Evolutionary conservation across 495 filamentous ascomycete genomes (phyloP), one percentile per base, ranked within the genome.

Genomic region (Barbatosphaeria neglecta): DNA sequence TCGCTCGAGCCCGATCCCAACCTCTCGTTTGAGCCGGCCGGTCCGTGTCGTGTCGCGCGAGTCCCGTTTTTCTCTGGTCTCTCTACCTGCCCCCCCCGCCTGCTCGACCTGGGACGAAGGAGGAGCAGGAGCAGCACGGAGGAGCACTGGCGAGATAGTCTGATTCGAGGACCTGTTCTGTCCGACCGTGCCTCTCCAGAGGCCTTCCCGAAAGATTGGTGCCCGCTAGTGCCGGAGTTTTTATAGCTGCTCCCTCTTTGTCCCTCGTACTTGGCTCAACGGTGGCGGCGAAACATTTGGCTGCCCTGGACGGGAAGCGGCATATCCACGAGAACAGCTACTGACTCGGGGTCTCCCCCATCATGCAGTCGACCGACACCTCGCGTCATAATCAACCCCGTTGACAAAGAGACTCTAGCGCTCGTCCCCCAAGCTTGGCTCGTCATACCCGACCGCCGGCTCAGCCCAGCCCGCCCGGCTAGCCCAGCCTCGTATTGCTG

Each of bases 321-420:
- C 27, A 37, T 37, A 19, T 35, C 24, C 27, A 35, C 43, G 31
- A 45, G 27, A 45, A 35, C 41, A n/a, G 16, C 47, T 49, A 33
- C 47, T 33, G 25, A 49, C 42, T 39, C 22, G 16, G 40, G 35
- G 27, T 19, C 33, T 41, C 44, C 40, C 27, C 35, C 22, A 22
- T 45, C 43, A 57, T 60, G 57, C 54, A 60, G 57, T 44, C 42
- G 41, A 40, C 54, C 51, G 42, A 49, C 48, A 45, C 43, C 22
- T 50, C 43, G 38, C 46, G 10, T 47, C 47, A 24, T 43, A 25
- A 20, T 41, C 45, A 50, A 43, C 24, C 37, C 41, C 33, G 24
- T 41, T 41, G 43, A 52, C 38, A 24, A 46, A 35, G 15, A 31
- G 22, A 10, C 33, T 13, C 44, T 4, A 25, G 24, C 19, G 11